A percentile compares a stretch with the other conserved stretches of the same genome.
phyloP scores from a whole-genome alignment of 495 filamentous ascomycete species.

The Hyaloscypha bicolor region DNA sequence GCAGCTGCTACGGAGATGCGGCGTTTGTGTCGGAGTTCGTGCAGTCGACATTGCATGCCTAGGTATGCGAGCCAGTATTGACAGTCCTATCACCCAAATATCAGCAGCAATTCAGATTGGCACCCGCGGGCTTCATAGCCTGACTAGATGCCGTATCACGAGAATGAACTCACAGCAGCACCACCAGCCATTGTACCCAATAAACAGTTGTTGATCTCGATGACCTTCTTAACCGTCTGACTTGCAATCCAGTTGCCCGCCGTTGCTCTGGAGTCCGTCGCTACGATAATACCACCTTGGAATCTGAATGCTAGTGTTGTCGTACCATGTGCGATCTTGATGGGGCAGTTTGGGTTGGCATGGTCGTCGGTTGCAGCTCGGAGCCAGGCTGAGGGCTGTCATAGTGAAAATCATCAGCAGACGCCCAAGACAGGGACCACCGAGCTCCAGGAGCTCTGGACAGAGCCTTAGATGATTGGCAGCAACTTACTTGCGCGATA shows the following conservation, averaged over 20 bases:
- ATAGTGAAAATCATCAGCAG: slow-evolving; percentile 24
- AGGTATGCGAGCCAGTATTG: slow-evolving; percentile 99
- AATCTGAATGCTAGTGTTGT: slow-evolving; percentile 98
- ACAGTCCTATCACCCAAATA: slow-evolving; percentile 68
- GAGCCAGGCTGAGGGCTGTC: slow-evolving; percentile 86
- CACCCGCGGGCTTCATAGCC: not conserved
- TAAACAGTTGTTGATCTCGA: slow-evolving; percentile 88
- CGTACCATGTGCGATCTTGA: slow-evolving; percentile 98
- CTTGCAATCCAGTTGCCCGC: slow-evolving; percentile 98
- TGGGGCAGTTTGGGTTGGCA: slow-evolving; percentile 92
- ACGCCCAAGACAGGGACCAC: not conserved
- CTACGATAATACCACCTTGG: slow-evolving; percentile 96
- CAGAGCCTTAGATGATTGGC: slow-evolving; percentile 4
- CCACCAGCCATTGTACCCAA: slow-evolving; percentile 98
- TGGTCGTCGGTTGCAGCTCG: slow-evolving; percentile 96
- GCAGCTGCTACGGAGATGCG: slow-evolving; percentile 96
- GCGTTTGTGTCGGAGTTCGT: slow-evolving; percentile 98
- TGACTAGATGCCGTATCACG: not conserved
- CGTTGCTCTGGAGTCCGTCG: slow-evolving; percentile 94
- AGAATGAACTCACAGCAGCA: slow-evolving; percentile 70
- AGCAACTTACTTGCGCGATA: slow-evolving; percentile 75
- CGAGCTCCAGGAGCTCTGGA: slow-evolving; percentile 21
- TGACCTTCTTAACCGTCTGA: slow-evolving; percentile 99
- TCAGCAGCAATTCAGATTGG: slow-evolving; percentile 12
- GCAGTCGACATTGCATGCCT: slow-evolving; percentile 97